Base-by-base conservation (phyloP, 352 stramenopile species). In the Globisporangium orthogonon region DNA sequence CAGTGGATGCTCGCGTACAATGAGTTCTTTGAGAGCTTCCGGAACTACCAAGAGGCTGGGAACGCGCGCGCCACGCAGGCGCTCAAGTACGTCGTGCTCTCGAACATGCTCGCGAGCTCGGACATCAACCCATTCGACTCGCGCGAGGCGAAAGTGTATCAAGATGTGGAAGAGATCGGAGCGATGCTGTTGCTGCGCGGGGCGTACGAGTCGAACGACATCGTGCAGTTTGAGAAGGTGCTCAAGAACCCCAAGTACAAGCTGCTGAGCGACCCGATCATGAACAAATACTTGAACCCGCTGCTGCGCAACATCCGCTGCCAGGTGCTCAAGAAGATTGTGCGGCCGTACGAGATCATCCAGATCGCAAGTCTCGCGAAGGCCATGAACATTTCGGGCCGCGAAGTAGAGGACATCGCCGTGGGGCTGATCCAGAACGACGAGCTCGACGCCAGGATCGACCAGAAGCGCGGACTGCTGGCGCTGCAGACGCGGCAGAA, bases 101-200 rank as follows among this genome's bases (percentile, higher is more conserved):
- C 91, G 31, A 97, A 97, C 61, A 98, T 98, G 89, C 67, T 97
- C 7, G 74, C 89, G 35, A 88, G 89, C 52, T 96, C 83, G 28
- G 80, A 94, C 65, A 97, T 98, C 63, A 97, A 98, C 62, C 91
- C 91, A n/a, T 98, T 98, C 62, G 87, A 96, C 60, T 91, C 86
- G 28, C 74, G 87, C 46, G 91, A 98, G 66, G 91, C 91, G n/a
- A 97, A 98, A 67, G 87, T 96, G 56, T 92, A 89, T 37, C 81
- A 91, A 45, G 82, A 91, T 47, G 78, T 89, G 30, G 75, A 88
- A 5, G 82, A 91, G 55, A 87, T 91, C 54, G 77, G 75, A 17
- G 82, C 77, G 14, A 91, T 91, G 82, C 62, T 91, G 48, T 57
- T 89, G 45, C 59, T 91, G 30, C 82, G 82, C 13, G 56, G 73